Conservation (phyloP, 768 basidiomycete species). For the Trametes sanguinea region DNA sequence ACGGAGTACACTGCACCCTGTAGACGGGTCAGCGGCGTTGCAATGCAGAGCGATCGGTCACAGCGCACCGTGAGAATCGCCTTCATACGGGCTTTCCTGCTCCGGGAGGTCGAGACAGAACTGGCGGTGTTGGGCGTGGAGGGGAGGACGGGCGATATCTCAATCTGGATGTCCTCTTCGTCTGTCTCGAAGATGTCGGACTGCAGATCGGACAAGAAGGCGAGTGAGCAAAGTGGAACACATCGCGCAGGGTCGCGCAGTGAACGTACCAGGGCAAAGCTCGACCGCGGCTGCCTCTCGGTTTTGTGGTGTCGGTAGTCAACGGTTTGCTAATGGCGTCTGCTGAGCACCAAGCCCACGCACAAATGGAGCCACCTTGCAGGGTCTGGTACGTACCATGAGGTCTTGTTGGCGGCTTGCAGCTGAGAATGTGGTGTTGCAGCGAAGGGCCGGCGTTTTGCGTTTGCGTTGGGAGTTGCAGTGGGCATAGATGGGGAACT, state of each 20-base stretch:
- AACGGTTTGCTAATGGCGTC: constrained; percentile 15
- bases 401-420: constrained; percentile 7
- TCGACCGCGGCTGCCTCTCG: constrained; percentile 13
- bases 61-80: constrained; percentile 10
- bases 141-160: constrained; percentile 22
- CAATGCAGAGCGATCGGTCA: not conserved
- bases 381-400: constrained; percentile 13
- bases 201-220: not conserved
- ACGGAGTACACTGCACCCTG: constrained; percentile 9
- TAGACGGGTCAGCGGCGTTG: not conserved
- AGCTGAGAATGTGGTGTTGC: not conserved
- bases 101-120: constrained; percentile 12
- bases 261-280: constrained; percentile 24
- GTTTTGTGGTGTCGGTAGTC: constrained; percentile 17
- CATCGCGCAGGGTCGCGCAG: not conserved
- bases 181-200: constrained; percentile 29
- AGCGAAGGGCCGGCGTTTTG: constrained; percentile 4
- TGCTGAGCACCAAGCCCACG: not conserved
- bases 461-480: constrained; percentile 18
- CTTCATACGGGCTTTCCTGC: constrained; percentile 15
- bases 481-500: constrained; percentile 22
- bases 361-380: no score
- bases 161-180: constrained; percentile 25
- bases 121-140: constrained; percentile 16
- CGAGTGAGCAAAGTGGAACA: not conserved